Conservation (phyloP, 306 rosid species). For the Pachyrhizus erosus region DNA sequence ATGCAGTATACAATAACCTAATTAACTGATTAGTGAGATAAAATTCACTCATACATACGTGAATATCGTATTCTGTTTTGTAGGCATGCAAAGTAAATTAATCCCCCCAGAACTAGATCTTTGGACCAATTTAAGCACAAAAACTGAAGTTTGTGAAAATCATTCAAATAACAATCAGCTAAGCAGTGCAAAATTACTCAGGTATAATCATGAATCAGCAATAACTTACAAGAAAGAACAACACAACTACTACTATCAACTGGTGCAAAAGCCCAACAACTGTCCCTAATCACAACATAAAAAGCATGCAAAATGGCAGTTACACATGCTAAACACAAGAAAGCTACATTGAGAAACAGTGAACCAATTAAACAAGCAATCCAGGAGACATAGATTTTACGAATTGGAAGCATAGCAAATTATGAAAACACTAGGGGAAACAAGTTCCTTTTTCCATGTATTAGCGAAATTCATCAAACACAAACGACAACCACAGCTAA, state of each 20-base stretch:
- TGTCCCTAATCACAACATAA: not conserved
- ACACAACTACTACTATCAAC: not conserved
- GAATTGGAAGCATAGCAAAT: conserved; percentile 8
- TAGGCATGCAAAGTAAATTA: conserved; percentile 17
- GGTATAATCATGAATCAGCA: not conserved
- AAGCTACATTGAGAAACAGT: not conserved
- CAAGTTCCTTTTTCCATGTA: not conserved
- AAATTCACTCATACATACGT: not conserved
- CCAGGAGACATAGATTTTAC: not conserved
- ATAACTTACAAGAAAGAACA: not conserved
- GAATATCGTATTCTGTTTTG: not conserved
- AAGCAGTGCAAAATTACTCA: not conserved
- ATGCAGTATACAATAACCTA: not conserved
- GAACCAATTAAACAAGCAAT: conserved; percentile 22
- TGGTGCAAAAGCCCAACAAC: not conserved
- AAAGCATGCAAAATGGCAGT: conserved; percentile 3
- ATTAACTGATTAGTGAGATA: not conserved
- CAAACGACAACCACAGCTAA: not conserved
- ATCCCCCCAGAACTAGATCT: not conserved
- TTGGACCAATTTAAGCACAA: not conserved
- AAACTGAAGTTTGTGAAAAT: conserved; percentile 7
- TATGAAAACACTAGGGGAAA: not conserved
- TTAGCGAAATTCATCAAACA: conserved; percentile 1
- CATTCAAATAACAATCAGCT: not conserved
- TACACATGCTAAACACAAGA: not conserved